These are phyloP conservation scores for Abrus pulchellus DNA, from an alignment of 306 rosid genomes.

Conservation along the genomic window DNA sequence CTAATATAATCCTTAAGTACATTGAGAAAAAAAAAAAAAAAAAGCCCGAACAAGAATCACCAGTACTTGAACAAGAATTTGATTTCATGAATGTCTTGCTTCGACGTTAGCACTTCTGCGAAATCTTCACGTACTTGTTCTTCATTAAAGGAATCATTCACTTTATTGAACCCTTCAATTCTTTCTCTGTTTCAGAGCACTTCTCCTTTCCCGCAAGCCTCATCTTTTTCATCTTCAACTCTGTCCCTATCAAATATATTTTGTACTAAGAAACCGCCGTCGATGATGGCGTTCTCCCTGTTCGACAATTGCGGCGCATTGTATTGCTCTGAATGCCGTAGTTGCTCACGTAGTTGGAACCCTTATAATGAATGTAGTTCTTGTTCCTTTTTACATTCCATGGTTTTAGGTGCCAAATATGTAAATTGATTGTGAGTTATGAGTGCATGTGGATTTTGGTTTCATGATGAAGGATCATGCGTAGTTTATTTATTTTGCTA, in stretches of 20 bases:
- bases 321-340: conserved; percentile 7
- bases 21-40: too few species aligned
- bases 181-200: conserved; percentile 22
- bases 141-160: conserved; percentile 57
- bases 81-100: neutral
- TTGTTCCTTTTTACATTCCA: neutral
- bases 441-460: too few species aligned
- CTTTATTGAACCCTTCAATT: conserved; percentile 41
- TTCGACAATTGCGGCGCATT: neutral
- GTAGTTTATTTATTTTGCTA: too few species aligned
- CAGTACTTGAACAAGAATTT: too few species aligned
- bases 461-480: too few species aligned
- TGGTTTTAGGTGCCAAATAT: conserved; percentile 27
- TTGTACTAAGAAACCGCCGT: neutral
- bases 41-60: too few species aligned
- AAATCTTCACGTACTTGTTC: conserved; percentile 38
- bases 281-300: neutral
- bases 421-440: conserved; percentile 1
- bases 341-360: conserved; percentile 20
- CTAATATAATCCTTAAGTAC: too few species aligned
- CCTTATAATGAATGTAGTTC: neutral
- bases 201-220: conserved; percentile 53
- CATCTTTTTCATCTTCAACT: conserved; percentile 51
- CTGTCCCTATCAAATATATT: neutral
- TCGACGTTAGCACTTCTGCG: neutral